A percentile compares a stretch with the other conserved stretches of the same genome.
phyloP scores from a whole-genome alignment of 2,329 filamentous ascomycete species.

The Fusarium sp. region DNA sequence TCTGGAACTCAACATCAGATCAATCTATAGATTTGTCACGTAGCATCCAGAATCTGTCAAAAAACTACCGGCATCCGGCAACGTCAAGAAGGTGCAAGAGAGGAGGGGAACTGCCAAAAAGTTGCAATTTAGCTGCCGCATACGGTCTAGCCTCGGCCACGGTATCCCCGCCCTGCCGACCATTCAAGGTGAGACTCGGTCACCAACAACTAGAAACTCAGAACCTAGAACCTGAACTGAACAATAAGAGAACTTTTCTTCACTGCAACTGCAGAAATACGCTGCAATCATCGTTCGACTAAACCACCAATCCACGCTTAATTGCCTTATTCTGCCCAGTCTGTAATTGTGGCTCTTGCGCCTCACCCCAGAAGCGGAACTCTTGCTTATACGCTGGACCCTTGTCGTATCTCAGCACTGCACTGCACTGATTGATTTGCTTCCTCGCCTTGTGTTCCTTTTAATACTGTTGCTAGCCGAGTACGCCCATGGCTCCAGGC shows the following conservation, averaged over 20 bases:
- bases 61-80: conserved; percentile 28
- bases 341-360: conserved; percentile 40
- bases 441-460: not conserved
- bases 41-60: conserved; percentile 18
- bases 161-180: conserved; percentile 26
- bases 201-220: conserved; percentile 19
- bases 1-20: not conserved
- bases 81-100: conserved; percentile 23
- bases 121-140: conserved; percentile 51
- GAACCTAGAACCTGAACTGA: conserved; percentile 16
- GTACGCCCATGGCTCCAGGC: conserved; percentile 43
- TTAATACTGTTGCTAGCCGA: conserved; percentile 12
- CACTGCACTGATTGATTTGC: conserved; percentile 4
- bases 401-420: conserved; percentile 28
- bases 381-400: conserved; percentile 36
- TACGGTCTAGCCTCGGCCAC: conserved; percentile 46
- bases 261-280: conserved; percentile 15
- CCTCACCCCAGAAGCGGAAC: conserved; percentile 29
- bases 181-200: conserved; percentile 21
- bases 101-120: conserved; percentile 6
- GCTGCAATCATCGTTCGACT: conserved; percentile 26
- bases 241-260: conserved; percentile 11
- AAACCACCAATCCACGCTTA: conserved; percentile 4
- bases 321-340: conserved; percentile 5
- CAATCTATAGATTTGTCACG: not conserved